Evolutionary conservation across 108 stramenopile genomes (phyloP), one percentile per base, ranked within the genome.

Genomic region (Chaetoceros tenuissimus): DNA sequence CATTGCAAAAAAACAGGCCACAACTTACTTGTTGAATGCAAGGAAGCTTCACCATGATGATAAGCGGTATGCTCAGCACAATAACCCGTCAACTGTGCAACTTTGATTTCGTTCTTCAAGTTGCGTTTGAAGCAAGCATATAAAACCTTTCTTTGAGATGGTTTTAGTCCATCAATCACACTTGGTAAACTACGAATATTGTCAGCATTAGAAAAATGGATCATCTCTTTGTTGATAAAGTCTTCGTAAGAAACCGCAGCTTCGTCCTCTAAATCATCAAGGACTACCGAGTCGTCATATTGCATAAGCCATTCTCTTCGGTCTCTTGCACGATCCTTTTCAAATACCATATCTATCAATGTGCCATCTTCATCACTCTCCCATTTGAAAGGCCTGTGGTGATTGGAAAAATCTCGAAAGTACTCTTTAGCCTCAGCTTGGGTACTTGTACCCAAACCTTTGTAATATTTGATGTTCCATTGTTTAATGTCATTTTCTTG

Each of bases 41-140:
- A 68, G 3, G 93, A 92, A 13, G 77, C 89, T 73, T 97, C 94
- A 20, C 96, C 96, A 62, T 97, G 96, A 72, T 97, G 96, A 61
- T 97, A 97, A 2, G 92, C 89, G n/a, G 94, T 93, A 34, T 94
- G 89, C 60, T 97, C 96, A 23, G 90, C 89, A 52, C 79, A 74
- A 57, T 86, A 94, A 46, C 96, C 96, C 31, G 88, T 74, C 13
- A 97, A 77, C 65, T 94, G 95, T 0, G 89, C 90, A 44, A 95
- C 94, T 68, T 95, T 95, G 40, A 95, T 88, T 55, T 95, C 94
- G 52, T 79, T 70, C 51, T 78, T 82, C 40, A 95, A 66, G 20
- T 89, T 91, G 23, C 89, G 76, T 63, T 93, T 93, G 64, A 94
- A 84, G 57, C 85, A 88, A 18, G 87, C 87, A 72, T 81, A 92